Conservation (phyloP, 2,329 filamentous ascomycete species). For the Coccinonectria pachysandricola region DNA sequence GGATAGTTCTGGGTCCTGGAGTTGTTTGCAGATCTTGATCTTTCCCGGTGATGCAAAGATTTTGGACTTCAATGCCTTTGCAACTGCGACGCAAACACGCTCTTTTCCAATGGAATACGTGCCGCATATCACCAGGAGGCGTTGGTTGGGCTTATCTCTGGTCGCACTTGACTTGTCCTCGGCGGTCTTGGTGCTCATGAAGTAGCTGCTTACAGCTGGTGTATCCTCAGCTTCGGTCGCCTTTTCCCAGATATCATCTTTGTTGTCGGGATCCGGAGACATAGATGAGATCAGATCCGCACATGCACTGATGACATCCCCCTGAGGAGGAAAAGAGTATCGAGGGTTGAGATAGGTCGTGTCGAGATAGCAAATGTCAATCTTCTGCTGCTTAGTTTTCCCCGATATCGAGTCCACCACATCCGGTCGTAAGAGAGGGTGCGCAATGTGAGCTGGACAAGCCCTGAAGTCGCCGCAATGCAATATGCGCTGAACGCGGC, state of each 20-base stretch:
- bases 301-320: constrained; percentile 78
- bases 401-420: constrained; percentile 59
- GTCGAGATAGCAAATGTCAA: constrained; percentile 93
- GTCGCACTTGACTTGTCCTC: constrained; percentile 20
- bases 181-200: constrained; percentile 27
- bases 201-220: constrained; percentile 43
- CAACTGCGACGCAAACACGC: constrained; percentile 86
- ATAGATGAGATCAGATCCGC: constrained; percentile 77
- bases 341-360: constrained; percentile 95
- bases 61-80: constrained; percentile 72
- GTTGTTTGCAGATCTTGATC: constrained; percentile 70
- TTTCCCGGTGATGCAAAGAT: constrained; percentile 82
- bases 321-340: constrained; percentile 85
- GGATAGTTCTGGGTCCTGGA: constrained; percentile 76
- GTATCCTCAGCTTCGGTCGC: constrained; percentile 31
- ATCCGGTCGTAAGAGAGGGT: constrained; percentile 72
- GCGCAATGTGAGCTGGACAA: constrained; percentile 71
- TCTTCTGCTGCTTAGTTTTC: constrained; percentile 67
- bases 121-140: constrained; percentile 82
- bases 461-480: constrained; percentile 96
- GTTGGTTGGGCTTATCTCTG: constrained; percentile 30
- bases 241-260: constrained; percentile 37
- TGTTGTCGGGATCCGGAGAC: constrained; percentile 49
- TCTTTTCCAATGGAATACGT: constrained; percentile 99
- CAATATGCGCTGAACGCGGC: constrained; percentile 65